Conservation (phyloP, 75 land plant genomes). For the Pinus taeda region DNA sequence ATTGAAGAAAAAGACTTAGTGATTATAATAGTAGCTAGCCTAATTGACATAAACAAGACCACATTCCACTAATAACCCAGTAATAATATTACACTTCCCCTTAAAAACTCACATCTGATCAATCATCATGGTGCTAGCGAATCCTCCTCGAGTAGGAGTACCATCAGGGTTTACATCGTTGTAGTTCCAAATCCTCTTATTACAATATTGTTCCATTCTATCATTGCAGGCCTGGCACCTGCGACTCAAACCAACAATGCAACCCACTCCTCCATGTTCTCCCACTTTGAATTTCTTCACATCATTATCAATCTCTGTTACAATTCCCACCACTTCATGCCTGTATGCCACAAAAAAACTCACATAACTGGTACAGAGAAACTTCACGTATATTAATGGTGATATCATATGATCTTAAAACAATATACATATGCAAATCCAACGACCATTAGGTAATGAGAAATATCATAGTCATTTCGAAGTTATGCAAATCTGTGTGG, state of each 20-base stretch:
- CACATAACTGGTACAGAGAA: neutral
- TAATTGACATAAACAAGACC: too few species aligned
- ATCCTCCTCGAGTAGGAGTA: slow-evolving; percentile 83
- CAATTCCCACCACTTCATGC: slow-evolving; percentile 89
- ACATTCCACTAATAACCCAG: too few species aligned
- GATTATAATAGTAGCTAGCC: too few species aligned
- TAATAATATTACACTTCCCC: too few species aligned
- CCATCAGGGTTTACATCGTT: slow-evolving; percentile 77
- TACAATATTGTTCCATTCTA: slow-evolving; percentile 82
- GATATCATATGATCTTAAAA: neutral
- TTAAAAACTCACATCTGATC: slow-evolving; percentile 37
- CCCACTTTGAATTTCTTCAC: slow-evolving; percentile 61
- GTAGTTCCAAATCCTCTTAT: slow-evolving; percentile 71
- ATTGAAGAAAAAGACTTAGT: too few species aligned
- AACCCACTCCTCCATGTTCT: slow-evolving; percentile 60
- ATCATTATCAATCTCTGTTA: slow-evolving; percentile 60
- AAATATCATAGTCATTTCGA: slow-evolving; percentile 65
- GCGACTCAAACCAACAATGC: slow-evolving; percentile 63
- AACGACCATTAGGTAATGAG: slow-evolving; percentile 89
- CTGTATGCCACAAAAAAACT: slow-evolving; percentile 6
- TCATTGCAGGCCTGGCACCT: slow-evolving; percentile 52
- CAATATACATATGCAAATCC: slow-evolving; percentile 35
- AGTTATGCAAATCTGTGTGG: slow-evolving; percentile 76
- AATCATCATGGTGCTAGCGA: slow-evolving; percentile 18
- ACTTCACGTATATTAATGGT: too few species aligned